These are phyloP conservation scores for Puccinia coronata DNA, from an alignment of 1,284 basidiomycete genomes.

Conservation along the genomic window DNA sequence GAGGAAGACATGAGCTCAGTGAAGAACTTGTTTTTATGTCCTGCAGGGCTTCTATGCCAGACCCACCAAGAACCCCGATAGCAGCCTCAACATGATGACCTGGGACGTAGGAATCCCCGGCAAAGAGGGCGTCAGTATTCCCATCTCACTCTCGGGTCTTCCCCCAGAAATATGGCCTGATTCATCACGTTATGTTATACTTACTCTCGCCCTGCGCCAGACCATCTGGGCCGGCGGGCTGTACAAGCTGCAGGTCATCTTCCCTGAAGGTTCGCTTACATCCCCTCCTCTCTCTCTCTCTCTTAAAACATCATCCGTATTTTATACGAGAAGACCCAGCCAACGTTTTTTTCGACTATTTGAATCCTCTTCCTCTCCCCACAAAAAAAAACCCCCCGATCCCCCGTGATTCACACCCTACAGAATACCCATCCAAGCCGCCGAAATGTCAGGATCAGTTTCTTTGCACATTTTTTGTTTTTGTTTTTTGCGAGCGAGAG, in stretches of 20 bases:
- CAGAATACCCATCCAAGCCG: conserved; percentile 88
- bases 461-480: not conserved
- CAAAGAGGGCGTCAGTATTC: conserved; percentile 58
- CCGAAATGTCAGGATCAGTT: conserved; percentile 74
- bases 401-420: not conserved
- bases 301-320: not conserved
- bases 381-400: not conserved
- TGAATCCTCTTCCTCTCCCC: not conserved
- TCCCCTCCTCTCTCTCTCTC: not conserved
- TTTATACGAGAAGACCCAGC: not conserved
- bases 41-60: conserved; percentile 91
- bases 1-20: not conserved
- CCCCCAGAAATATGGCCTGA: not conserved
- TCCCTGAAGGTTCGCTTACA: conserved; percentile 69
- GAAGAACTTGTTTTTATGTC: not conserved
- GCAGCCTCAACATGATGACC: conserved; percentile 91
- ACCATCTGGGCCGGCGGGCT: conserved; percentile 95
- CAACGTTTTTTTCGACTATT: too few species aligned
- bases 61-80: conserved; percentile 82
- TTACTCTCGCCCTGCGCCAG: conserved; percentile 62
- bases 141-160: not conserved
- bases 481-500: not conserved
- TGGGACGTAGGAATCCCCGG: conserved; percentile 82
- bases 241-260: conserved; percentile 88
- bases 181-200: not conserved